Evolutionary conservation across 2,329 filamentous ascomycete genomes (phyloP), one percentile per base, ranked within the genome.

Genomic region (Geoglossum cookeanum): DNA sequence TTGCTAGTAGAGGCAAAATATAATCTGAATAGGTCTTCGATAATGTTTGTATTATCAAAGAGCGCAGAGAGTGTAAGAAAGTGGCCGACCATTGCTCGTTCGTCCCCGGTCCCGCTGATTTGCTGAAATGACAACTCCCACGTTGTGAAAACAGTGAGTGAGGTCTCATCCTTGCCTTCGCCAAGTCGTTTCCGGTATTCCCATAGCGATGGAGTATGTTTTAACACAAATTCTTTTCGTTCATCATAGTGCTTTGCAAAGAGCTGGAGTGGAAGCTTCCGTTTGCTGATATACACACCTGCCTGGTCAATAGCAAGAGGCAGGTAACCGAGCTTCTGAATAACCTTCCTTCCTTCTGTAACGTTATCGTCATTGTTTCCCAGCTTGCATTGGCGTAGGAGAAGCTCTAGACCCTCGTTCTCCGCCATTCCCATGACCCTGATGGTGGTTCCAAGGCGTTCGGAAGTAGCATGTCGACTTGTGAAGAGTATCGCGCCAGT

Each of bases 271-370:
- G 49, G 30, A 52, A 55, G 55, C 51, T 52, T 52, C 15, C 52
- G 55, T 27, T 35, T 37, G 27, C 47, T 39, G 39, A 55, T 58
- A 49, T 58, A 58, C 32, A 49, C 56, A 55, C 47, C 56, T 29
- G 56, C 57, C 37, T 58, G 57, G 39, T 58, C 57, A 37, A 57
- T 57, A 5, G 56, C 56, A 29, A 57, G 56, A 27, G 56, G 44
- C 42, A 57, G 56, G 30, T 52, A 51, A 15, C 56, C 56, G 48
- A 57, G 56, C 3, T 49, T 53, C 9, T 35, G 45, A 42, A 57
- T 5, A 55, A 57, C 55, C 33, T 37, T 37, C 11, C 33, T 37
- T 7, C 33, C 33, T 37, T 37, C 33, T 7, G 11, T 37, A 37
- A 11, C 33, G 3, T 3, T 37, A 11, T 11, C 33, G 11, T 37